Evolutionary conservation across 2,329 filamentous ascomycete genomes (phyloP), one percentile per base, ranked within the genome.

Genomic region (Neofusicoccum parvum): DNA sequence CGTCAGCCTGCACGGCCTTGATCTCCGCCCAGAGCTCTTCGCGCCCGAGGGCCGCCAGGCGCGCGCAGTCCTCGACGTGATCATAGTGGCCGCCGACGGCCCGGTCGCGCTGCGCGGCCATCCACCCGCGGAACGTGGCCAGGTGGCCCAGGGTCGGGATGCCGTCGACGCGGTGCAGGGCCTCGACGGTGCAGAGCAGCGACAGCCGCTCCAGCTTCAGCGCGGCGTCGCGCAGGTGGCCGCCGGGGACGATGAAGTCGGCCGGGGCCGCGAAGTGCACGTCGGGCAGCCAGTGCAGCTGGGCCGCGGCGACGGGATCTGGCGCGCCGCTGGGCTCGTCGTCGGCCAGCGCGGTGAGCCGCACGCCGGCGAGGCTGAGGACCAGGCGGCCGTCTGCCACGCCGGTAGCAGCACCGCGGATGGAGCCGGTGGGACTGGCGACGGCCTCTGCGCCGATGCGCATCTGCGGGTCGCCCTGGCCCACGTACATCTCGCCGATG

Each of bases 241-340:
- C 23, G 14, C 53, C 62, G 10, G 62, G 64, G 45, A 66, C 68
- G 10, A 69, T 53, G 32, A 39, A 34, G 7, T 56, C 17, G 10
- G 46, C 65, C 39, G 68, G 48, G 3, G 56, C 58, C 32, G 67
- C 41, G 9, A 51, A 64, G 9, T 36, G 15, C 23, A 72, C 67
- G 51, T 71, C 68, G 4, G 71, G 70, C 53, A 68, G 72, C 70
- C 70, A 73, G 3, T 67, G 53, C 10, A 72, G 67, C 11, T 70
- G 59, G 12, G 12, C 67, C 39, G 59, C 70, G 10, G 70, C 69
- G 39, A 46, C 20, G 1, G 41, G 39, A 1, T 48, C 32, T 7
- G 62, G 7, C 15, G 54, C 62, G 6, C n/a, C 39, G 14, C 2
- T 6, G 10, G 62, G n/a, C 23, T 51, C 50, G 3, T 14, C 14